Base-by-base conservation (phyloP, 495 filamentous ascomycete genomes). In the Aspergillus nanangensis region DNA sequence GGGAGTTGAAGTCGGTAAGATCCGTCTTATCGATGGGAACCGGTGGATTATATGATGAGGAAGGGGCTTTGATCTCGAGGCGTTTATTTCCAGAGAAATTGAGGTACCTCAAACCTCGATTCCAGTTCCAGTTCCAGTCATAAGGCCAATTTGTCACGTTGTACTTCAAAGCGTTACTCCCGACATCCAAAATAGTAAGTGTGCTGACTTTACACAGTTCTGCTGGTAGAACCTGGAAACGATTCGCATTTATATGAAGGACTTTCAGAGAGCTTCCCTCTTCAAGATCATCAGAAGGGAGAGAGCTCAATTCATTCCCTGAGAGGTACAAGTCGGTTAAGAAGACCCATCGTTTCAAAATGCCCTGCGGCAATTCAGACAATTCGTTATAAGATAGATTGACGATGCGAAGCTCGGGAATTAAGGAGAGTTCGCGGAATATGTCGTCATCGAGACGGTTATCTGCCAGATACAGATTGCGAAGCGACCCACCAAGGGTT, bases 111-210 rank as follows among this genome's bases (percentile, higher is more conserved):
- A 99, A 71, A 49, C 95, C 91, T 29, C 85, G 84, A 50, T 97
- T 99, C 78, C 91, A 89, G 62, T 96, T 97, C 93, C 93, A 99
- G 56, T 99, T 99, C 93, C 93, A 99, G 61, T 99, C 93, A 57
- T 99, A 99, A 1, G 94, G 93, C 78, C 94, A 95, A 58, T 99
- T 99, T 20, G 90, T 93, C 25, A 99, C 91, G 59, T 99, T 99
- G 73, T 99, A 99, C 62, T 96, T 99, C 36, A 99, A 75, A n/a
- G 76, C 78, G 56, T 99, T 99, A 72, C 87, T 96, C 42, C 91
- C 91, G 51, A 93, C 92, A 67, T 99, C 93, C 31, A 99, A 72
- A 18, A 95, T 84, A 8, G 91, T 76, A 20, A 96, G 77, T 65
- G 91, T 94, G 61, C 87, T 83, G 14, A 96, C 88, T 63, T 96